Evolutionary conservation across 148 eudicot genomes (phyloP).

Genomic region (Rhododendron williamsianum): DNA sequence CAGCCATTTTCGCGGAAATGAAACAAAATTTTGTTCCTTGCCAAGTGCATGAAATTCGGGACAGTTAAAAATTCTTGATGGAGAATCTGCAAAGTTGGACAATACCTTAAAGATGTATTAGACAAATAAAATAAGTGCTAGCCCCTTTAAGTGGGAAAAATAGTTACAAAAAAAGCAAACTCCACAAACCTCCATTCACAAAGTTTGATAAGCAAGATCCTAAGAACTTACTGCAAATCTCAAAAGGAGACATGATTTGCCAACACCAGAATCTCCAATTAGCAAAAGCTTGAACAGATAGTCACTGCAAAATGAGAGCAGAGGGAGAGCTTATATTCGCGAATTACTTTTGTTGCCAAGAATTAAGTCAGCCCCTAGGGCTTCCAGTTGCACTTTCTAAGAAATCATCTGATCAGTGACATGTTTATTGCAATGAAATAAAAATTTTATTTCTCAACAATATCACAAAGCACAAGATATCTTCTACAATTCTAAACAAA

Average conservation of each 20-base stretch:
- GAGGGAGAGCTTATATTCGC: not conserved
- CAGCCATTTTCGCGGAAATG: not conserved
- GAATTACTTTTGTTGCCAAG: not conserved
- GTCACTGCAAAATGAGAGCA: slow-evolving; percentile 17
- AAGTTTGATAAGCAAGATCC: not conserved
- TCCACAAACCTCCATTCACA: not conserved
- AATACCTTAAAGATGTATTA: not conserved
- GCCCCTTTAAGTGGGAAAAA: not conserved
- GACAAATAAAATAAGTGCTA: not conserved
- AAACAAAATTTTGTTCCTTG: not conserved
- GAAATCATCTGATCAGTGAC: not conserved
- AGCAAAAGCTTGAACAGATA: slow-evolving; percentile 29
- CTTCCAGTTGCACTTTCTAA: not conserved
- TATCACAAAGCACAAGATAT: not conserved
- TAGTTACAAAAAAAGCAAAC: not conserved
- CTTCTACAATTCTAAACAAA: not conserved
- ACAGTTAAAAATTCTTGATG: not conserved
- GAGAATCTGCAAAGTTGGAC: slow-evolving; percentile 2
- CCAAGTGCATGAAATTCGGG: not conserved
- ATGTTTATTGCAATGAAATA: not conserved
- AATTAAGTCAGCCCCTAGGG: not conserved
- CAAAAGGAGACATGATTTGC: slow-evolving; percentile 28
- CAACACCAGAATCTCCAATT: slow-evolving; percentile 30
- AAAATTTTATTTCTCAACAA: not conserved
- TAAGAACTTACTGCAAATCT: slow-evolving; percentile 24